A percentile compares a stretch with the other conserved stretches of the same genome.
phyloP scores from a whole-genome alignment of 352 stramenopile genomes.

The Aphanomyces cochlioides region DNA sequence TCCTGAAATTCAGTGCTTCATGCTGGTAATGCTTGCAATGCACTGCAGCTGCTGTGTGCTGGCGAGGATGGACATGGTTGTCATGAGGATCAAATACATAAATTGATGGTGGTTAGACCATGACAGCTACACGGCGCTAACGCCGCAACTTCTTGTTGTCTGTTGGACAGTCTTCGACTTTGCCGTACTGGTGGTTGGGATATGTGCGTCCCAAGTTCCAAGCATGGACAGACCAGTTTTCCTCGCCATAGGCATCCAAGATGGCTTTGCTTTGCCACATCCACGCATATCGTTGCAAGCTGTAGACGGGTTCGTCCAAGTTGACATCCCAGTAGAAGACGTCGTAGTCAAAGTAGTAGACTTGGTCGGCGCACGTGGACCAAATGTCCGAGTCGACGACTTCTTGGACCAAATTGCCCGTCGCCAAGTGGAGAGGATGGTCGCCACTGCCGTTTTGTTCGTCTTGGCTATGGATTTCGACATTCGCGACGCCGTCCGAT shows the following conservation, averaged over 20 bases:
- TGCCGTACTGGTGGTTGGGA: too few relatives aligned
- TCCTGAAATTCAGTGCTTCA: too few relatives aligned
- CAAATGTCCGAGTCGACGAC: conserved; percentile 1
- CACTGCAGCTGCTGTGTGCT: too few relatives aligned
- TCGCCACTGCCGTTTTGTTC: conserved; percentile 15
- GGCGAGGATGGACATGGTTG: too few relatives aligned
- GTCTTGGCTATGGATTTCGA: not conserved
- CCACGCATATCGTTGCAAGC: conserved; percentile 14
- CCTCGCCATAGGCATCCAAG: not conserved
- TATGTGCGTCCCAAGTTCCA: too few relatives aligned
- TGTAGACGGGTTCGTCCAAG: not conserved
- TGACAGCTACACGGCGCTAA: too few relatives aligned
- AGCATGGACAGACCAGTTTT: too few relatives aligned
- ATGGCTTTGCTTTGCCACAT: not conserved
- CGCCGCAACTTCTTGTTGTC: too few relatives aligned
- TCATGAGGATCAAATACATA: too few relatives aligned
- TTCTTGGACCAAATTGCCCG: conserved; percentile 4
- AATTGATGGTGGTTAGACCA: too few relatives aligned
- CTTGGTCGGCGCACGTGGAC: not conserved
- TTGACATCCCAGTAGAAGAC: not conserved
- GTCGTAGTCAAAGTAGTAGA: conserved; percentile 24
- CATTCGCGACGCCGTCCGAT: conserved; percentile 11
- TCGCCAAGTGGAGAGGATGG: conserved; percentile 6
- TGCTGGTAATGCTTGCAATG: too few relatives aligned
- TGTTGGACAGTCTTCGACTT: too few relatives aligned